A percentile compares a stretch with the other conserved stretches of the same genome.
Evolutionary conservation across 2,329 filamentous ascomycete species (phyloP).

Genomic region (Ceratocystis ficicola): DNA sequence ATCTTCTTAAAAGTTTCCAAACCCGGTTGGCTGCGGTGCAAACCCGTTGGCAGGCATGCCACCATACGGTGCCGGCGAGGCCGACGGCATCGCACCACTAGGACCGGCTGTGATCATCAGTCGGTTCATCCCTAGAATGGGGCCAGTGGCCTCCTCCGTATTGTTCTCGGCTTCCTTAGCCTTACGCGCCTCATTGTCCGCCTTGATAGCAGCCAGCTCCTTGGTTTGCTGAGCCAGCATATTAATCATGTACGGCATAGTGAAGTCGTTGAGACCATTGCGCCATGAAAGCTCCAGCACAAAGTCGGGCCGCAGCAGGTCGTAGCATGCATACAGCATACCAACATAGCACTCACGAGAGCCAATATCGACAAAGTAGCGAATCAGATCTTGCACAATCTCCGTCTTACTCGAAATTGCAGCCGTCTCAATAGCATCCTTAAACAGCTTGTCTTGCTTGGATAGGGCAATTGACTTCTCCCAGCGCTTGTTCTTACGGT

Average conservation of each 20-base stretch:
- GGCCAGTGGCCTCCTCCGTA: slow-evolving; percentile 85
- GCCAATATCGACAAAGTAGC: slow-evolving; percentile 98
- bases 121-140: slow-evolving; percentile 76
- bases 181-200: slow-evolving; percentile 93
- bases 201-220: slow-evolving; percentile 72
- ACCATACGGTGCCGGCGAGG: slow-evolving; percentile 52
- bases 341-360: slow-evolving; percentile 99
- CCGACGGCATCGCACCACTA: slow-evolving; percentile 33
- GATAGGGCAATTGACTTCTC: slow-evolving; percentile 96
- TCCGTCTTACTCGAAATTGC: slow-evolving; percentile 83
- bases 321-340: slow-evolving; percentile 98
- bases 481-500: slow-evolving; percentile 99
- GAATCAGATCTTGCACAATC: slow-evolving; percentile 86
- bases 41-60: slow-evolving; percentile 70
- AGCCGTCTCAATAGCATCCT: slow-evolving; percentile 96
- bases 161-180: slow-evolving; percentile 56
- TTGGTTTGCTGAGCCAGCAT: slow-evolving; percentile 82
- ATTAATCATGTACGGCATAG: slow-evolving; percentile 99
- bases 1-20: slow-evolving; percentile 39
- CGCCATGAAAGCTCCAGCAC: slow-evolving; percentile 97
- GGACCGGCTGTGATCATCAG: slow-evolving; percentile 95
- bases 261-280: slow-evolving; percentile 85
- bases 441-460: slow-evolving; percentile 99
- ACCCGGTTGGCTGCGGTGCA: slow-evolving; percentile 76
- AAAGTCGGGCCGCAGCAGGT: slow-evolving; percentile 83